Base-by-base conservation (phyloP, 495 filamentous ascomycete species). In the Pyrenula aspistea region DNA sequence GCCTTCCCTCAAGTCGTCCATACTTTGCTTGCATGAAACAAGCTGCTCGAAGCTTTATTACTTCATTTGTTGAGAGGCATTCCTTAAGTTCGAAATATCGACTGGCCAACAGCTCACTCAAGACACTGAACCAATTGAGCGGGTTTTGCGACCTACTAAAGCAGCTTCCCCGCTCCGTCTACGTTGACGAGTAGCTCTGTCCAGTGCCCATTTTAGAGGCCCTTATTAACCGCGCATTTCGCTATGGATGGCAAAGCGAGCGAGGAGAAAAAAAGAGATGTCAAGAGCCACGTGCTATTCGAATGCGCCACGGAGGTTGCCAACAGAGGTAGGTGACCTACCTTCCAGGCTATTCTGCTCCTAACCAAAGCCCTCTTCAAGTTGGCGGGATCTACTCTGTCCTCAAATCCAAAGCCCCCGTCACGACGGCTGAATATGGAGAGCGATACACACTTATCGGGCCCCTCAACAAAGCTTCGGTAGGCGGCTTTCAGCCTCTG, bases 331-430 rank as follows among this genome's bases (percentile, higher is more conserved):
- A 79, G 55, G 74, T 67, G 53, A 21, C 47, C 47, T 24, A 4
- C 21, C 21, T 25, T 24, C 55, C 56, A 55, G 52, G 47, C 25
- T 51, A 23, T 2, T 53, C 24, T 10, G n/a, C 51, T 25, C 24
- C 19, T 52, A 22, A 31, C 55, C 66, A 36, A 66, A 19, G 21
- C 24, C 25, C 21, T 24, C 3, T 21, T 55, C 36, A 58, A 92
- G 93, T 98, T 56, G 93, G 93, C 65, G 93, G 93, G 60, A 98
- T 98, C 73, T 98, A 98, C 75, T 96, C 92, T 12, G 93, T 98
- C 54, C 83, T 98, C 67, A 98, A 98, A 73, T 98, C 93, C 54
- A 98, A 98, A 70, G 92, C 93, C 20, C 91, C 93, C 10, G 92
- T 98, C 53, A 98, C 93, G 24, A 95, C 93, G 0, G 90, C 90